Evolutionary conservation across 2,329 filamentous ascomycete genomes (phyloP), one percentile per base, ranked within the genome.

Genomic region (Ceratocystis lukuohia): DNA sequence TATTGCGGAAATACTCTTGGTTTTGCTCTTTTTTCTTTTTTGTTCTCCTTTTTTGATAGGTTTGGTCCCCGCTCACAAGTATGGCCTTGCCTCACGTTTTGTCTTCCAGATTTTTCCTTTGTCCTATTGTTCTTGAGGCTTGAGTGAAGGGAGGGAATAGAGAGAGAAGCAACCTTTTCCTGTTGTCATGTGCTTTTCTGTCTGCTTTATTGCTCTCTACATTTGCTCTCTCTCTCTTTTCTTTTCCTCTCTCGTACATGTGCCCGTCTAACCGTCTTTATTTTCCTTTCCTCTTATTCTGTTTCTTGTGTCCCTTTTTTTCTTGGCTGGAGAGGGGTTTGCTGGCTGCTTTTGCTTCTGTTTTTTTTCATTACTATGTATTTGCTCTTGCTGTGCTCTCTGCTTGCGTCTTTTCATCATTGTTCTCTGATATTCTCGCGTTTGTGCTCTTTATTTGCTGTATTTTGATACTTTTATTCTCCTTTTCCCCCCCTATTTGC

Each of bases 381-480:
- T 53, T 25, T 66, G 17, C 50, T 65, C 62, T 53, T 48, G n/a
- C 22, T 59, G 65, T 65, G 41, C 59, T 64, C 57, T 63, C 66
- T 48, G 50, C 61, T 62, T 50, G 67, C 30, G 65, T 61, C 61
- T 50, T 69, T 68, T 48, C 61, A 70, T n/a, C 56, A 28, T 64
- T 30, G 17, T 46, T 20, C 33, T 48, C 30, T 41, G 37, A 15
- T 41, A 15, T 41, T 61, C 17, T 41, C 6, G 41, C 30, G n/a
- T n/a, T 17, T 65, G 10, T 48, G 53, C 37, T 56, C 20, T 28
- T 64, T 56, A 56, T 69, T 67, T 68, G 69, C 68, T 66, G 61
- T 67, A 30, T 20, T 37, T 30, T 53, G 66, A 70, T 59, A 69
- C 67, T 68, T 70, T 53, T 44, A 33, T 8, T 57, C 50, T 46